phyloP scores from a whole-genome alignment of 169 alveolate genomes.

The Plasmodium malariae region DNA sequence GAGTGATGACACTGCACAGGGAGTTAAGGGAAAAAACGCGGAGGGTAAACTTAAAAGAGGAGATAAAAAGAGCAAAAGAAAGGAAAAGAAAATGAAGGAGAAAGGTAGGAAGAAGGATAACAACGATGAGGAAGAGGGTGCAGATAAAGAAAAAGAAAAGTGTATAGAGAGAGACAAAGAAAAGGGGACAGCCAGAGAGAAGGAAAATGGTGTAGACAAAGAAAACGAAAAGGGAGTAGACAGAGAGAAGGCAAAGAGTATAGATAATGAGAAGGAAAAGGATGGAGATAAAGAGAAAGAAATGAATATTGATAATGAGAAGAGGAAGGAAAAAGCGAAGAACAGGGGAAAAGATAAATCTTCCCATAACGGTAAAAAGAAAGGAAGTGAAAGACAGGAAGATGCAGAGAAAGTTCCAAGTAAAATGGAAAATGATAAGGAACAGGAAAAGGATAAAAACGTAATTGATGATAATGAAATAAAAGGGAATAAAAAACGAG shows the following conservation, averaged over 20 bases:
- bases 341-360: not conserved
- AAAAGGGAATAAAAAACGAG: not conserved
- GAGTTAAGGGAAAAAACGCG: not conserved
- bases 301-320: not conserved
- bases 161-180: not conserved
- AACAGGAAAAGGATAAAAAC: constrained; percentile 13
- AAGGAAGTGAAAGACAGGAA: not conserved
- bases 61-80: not conserved
- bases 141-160: constrained; percentile 1
- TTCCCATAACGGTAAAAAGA: not conserved
- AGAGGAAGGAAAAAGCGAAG: not conserved
- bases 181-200: not conserved
- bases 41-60: not conserved
- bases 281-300: not conserved
- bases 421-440: not conserved
- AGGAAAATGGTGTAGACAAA: not conserved
- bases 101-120: not conserved
- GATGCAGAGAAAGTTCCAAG: not conserved
- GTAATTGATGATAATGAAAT: not conserved
- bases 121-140: not conserved
- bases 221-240: not conserved
- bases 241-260: too few species aligned
- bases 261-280: too few species aligned
- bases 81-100: not conserved
- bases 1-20: not conserved